Percentiles rank a stretch among this genome's conserved stretches.
Conservation (phyloP, 2,329 filamentous ascomycete species). For the Chaetomium sp. region DNA sequence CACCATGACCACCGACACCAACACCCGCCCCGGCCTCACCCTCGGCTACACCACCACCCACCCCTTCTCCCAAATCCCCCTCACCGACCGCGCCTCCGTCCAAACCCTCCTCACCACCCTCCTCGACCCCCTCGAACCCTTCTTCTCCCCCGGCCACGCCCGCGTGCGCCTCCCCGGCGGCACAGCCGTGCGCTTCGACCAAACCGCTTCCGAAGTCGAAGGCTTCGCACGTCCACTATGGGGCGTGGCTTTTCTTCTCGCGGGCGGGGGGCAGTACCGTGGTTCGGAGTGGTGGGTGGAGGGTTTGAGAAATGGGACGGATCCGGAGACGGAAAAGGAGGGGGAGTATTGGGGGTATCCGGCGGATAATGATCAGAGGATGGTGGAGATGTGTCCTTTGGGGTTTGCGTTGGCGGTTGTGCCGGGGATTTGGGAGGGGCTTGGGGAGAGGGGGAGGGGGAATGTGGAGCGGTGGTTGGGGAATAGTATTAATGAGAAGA, state of each 20-base stretch:
- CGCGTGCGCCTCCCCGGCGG: constrained; percentile 61
- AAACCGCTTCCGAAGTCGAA: constrained; percentile 70
- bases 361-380: constrained; percentile 69
- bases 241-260: constrained; percentile 65
- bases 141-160: constrained; percentile 61
- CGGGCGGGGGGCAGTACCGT: constrained; percentile 58
- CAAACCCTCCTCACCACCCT: constrained; percentile 56
- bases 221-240: constrained; percentile 69
- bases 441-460: constrained; percentile 53
- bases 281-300: constrained; percentile 61
- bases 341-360: constrained; percentile 71
- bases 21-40: constrained; percentile 28
- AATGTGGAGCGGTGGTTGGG: constrained; percentile 69
- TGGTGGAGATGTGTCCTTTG: constrained; percentile 80
- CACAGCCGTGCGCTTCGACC: constrained; percentile 71
- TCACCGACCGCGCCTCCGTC: constrained; percentile 48
- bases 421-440: constrained; percentile 56
- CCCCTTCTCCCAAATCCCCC: constrained; percentile 47
- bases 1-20: not conserved
- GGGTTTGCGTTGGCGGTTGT: constrained; percentile 69
- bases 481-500: constrained; percentile 70
- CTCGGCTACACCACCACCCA: constrained; percentile 49
- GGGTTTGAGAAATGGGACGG: constrained; percentile 63
- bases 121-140: constrained; percentile 63
- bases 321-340: constrained; percentile 49